Base-by-base conservation (phyloP, 2,329 filamentous ascomycete species). In the Epichloe hybrida region DNA sequence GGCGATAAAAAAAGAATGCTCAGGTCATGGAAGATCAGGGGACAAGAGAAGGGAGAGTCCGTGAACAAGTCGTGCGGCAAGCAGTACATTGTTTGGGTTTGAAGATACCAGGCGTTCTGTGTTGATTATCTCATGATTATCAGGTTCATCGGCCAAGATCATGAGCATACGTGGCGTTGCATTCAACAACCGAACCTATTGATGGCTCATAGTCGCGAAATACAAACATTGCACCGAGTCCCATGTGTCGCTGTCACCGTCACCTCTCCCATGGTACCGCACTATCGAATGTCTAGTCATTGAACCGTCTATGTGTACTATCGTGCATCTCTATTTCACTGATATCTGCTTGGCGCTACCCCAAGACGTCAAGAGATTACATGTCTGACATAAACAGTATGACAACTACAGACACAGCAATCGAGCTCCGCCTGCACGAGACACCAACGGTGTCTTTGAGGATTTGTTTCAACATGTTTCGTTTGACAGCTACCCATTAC, bases 21-120 rank as follows among this genome's bases (percentile, higher is more conserved):
- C 27, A 31, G 8, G 27, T 11, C 27, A 12, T 23, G 20, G 40
- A 42, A 20, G 9, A 23, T 41, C 8, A 21, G 20, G 40, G 40
- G 21, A 31, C 27, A 23, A 23, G 20, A 42, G 40, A 23, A 20
- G 17, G 20, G 11, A 13, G 4, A 31, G 27, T 31, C 27, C 20
- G 21, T 2, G 11, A 12, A 21, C 11, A 42, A 13, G 40, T 12
- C 11, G 11, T 21, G 17, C 3, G 20, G 40, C 20, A 42, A 20
- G 21, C 6, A 20, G 27, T 42, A 3, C 40, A 42, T 42, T 11
- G 17, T 31, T 31, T 8, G 40, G 17, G 13, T 7, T 31, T n/a
- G 4, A 34, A 49, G 48, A 49, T 49, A 49, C 48, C 48, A 49
- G 48, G 48, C 48, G 48, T 49, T 49, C 23, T 27, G 5, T 15